Evolutionary conservation across 805 yeast species (phyloP).

Genomic region (Candida khao-thaluensis): DNA sequence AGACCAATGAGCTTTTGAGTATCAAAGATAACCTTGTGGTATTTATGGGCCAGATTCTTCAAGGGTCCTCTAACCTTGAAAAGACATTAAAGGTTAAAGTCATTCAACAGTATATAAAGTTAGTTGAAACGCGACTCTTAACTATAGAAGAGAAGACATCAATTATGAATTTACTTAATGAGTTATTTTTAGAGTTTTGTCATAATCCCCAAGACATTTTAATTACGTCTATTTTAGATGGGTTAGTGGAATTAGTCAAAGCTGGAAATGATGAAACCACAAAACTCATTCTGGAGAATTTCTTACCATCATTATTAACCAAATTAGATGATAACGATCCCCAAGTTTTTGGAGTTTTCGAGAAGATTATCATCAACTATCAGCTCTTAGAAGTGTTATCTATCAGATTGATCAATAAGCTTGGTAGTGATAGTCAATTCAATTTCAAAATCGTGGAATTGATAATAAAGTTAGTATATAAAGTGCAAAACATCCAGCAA

Average conservation of each 20-base stretch:
- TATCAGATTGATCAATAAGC: slow-evolving; percentile 43
- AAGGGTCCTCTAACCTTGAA: slow-evolving; percentile 65
- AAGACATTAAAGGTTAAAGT: slow-evolving; percentile 68
- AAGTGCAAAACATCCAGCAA: slow-evolving; percentile 29
- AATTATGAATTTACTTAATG: slow-evolving; percentile 64
- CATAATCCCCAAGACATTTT: slow-evolving; percentile 48
- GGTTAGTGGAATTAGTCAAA: slow-evolving; percentile 46
- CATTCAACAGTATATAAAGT: slow-evolving; percentile 58
- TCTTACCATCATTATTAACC: slow-evolving; percentile 26
- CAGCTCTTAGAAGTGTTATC: slow-evolving; percentile 45
- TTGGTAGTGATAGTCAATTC: slow-evolving; percentile 16
- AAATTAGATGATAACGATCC: slow-evolving; percentile 17
- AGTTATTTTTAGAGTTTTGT: slow-evolving; percentile 44
- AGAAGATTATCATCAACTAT: slow-evolving; percentile 27
- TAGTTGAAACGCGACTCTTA: slow-evolving; percentile 54
- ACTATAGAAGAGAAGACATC: slow-evolving; percentile 55
- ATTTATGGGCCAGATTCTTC: slow-evolving; percentile 65
- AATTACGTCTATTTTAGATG: slow-evolving; percentile 51
- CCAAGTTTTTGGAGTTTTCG: slow-evolving; percentile 22
- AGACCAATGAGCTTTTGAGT: slow-evolving; percentile 36
- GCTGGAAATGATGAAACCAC: slow-evolving; percentile 13
- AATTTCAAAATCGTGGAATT: slow-evolving; percentile 19
- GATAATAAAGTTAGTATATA: slow-evolving; percentile 26
- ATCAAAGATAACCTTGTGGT: slow-evolving; percentile 69
- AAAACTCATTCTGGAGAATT: slow-evolving; percentile 21